Evolutionary conservation across 306 rosid species (phyloP), one percentile per base, ranked within the genome.

Genomic region (Trichosanthes cucumerina): DNA sequence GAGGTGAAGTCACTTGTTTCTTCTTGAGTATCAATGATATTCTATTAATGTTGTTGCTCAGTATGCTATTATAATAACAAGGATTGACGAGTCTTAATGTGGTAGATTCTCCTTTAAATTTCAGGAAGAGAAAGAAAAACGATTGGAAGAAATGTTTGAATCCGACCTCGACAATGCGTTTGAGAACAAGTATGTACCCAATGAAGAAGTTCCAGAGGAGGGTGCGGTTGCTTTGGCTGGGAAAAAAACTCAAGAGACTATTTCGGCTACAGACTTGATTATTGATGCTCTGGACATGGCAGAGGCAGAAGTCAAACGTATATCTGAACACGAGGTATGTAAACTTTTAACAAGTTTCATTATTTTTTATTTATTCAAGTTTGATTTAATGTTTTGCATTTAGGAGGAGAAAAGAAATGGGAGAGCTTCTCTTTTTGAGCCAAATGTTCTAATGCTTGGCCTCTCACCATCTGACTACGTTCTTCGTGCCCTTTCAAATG

Each of bases 71-170:
- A 18, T 49, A 31, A 52, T 49, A 72, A 46, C 14, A 5, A 33
- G 11, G 28, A 74, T 52, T 1, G 8, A 18, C 26, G 28, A 62
- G 62, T 6, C 53, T 76, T 59, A 77, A 38, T 23, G 10, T 60
- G 65, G 50, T 49, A 39, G 63, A 72, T 58, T 81, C 54, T 41
- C 71, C 47, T 88, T 85, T 33, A 66, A 83, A 79, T 85, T 87
- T 86, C 93, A 95, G 98, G 98, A 95, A 85, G 98, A 95, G 90
- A 91, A 91, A 85, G 98, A 95, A 78, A 95, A 92, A 75, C 87
- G 96, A 85, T 80, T 95, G 85, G 97, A 90, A 81, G 92, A 89
- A 85, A 88, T 88, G 92, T 86, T 93, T 34, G 98, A 95, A 78
- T 77, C 86, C 41, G 97, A 90, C 83, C 84, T 92, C 50, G 97